phyloP scores from a whole-genome alignment of 805 yeast genomes.

The Candida pseudoglaebosa region DNA sequence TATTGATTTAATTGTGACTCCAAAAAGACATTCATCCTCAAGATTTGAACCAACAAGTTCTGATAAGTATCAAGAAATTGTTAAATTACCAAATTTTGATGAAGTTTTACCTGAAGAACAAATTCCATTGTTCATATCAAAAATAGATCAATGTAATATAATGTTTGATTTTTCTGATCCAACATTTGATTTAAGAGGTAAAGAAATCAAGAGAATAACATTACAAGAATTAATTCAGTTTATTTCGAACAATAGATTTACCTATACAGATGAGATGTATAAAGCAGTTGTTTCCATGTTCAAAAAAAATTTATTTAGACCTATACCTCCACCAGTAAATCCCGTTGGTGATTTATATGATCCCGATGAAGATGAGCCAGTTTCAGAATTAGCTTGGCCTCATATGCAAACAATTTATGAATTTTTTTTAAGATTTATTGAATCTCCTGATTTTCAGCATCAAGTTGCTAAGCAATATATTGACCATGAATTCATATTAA shows the following conservation, averaged over 20 bases:
- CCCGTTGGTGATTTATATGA: constrained; percentile 95
- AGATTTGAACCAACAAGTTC: constrained; percentile 73
- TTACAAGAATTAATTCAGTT: constrained; percentile 87
- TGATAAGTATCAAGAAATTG: constrained; percentile 43
- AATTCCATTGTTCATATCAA: constrained; percentile 73
- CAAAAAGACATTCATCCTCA: constrained; percentile 89
- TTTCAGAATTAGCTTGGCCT: constrained; percentile 95
- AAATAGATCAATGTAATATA: constrained; percentile 90
- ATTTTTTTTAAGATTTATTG: constrained; percentile 86
- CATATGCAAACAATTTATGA: constrained; percentile 98
- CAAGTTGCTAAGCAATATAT: constrained; percentile 89
- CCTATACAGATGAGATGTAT: constrained; percentile 89
- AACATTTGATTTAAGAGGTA: constrained; percentile 84
- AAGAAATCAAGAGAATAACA: constrained; percentile 84
- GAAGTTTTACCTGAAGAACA: constrained; percentile 81
- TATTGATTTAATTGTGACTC: constrained; percentile 71
- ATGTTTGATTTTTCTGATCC: constrained; percentile 95
- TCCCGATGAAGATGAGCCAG: constrained; percentile 99
- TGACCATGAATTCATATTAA: constrained; percentile 83
- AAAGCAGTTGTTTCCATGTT: constrained; percentile 86
- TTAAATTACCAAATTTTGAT: constrained; percentile 79
- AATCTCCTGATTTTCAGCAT: constrained; percentile 91
- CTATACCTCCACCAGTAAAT: constrained; percentile 97
- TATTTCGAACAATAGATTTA: constrained; percentile 75
- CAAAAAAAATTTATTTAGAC: constrained; percentile 82